Base-by-base conservation (phyloP, 805 yeast species). In the Pachysolen tannophilus region DNA sequence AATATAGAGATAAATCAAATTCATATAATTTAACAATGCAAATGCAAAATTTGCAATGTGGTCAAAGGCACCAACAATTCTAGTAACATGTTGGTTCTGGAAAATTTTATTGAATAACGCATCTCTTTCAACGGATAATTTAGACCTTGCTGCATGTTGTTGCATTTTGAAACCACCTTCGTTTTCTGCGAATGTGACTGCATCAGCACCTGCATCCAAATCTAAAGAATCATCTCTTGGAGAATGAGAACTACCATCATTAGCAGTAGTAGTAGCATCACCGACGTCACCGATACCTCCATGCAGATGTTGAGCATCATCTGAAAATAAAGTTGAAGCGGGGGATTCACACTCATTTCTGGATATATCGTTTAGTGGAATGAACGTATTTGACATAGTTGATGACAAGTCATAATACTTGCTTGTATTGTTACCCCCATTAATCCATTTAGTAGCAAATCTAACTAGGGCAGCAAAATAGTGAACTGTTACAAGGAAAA, bases 21-120 rank as follows among this genome's bases (percentile, higher is more conserved):
- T 57, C 14, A 81, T 82, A 59, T 80, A 75, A 48, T 82, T 81
- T 32, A 81, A 56, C 10, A 68, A 32, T 36, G 65, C 58, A 52
- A 74, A 82, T 3, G 70, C 35, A 9, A 69, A 23, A 2, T 58
- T 44, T 21, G 70, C 54, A 10, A 52, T 38, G 6, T 43, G 36
- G 27, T 62, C 62, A 45, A 48, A 50, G 10, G 15, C 30, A 25
- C 20, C 13, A 30, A 39, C 54, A 7, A 43, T 19, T 20, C 37
- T 44, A 15, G 13, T 29, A 17, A 52, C 33, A 5, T 46, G 11
- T 2, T 44, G 37, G 26, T 50, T 41, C 4, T 61, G 56, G 35
- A 69, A 63, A 5, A 69, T 15, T 30, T 55, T 60, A 2, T 41
- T 36, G 23, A 67, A 46, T 5, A 61, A 25, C 6, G 47, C 38